Base-by-base conservation (phyloP, 2,329 filamentous ascomycete genomes). In the Sordariomycetes sp. region DNA sequence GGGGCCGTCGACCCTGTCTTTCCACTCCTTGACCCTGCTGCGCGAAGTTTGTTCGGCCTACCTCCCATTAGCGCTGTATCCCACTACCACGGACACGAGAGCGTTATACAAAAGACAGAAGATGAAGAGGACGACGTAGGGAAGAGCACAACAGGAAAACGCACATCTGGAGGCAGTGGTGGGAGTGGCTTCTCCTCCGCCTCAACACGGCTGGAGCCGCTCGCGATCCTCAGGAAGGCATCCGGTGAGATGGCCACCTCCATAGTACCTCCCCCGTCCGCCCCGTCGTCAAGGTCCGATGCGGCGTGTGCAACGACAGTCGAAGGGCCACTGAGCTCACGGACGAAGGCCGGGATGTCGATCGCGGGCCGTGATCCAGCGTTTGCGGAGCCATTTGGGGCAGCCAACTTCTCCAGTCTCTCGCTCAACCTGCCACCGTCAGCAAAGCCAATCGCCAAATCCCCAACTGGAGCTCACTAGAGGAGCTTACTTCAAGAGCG, bases 181-280 rank as follows among this genome's bases (percentile, higher is more conserved):
- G 51, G 51, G 15, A 52, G 51, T 3, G 51, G 51, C 13, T 52
- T 52, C 3, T 52, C 28, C 28, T 32, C 51, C 15, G 25, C 12
- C 24, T 55, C 60, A 17, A 70, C 64, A 64, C 64, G 67, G 57
- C 66, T 63, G 60, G 65, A 59, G 42, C 70, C 72, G 58, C 70
- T 61, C 35, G 71, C 62, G 65, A 68, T 70, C 1, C 65, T 61
- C 13, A 68, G 64, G 58, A 77, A 78, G 0, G 69, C 74, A 59
- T 66, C 70, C 1, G 74, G 72, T 0, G 69, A 71, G 32, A 78
- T 70, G 1, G 68, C 69, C 1, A 66, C 68, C 3, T 65, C 62
- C 3, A 65, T 61, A 0, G 67, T 65, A 24, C 68, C 67, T 1
- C 71, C 74, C 22, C 69, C 66, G 55, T 76, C 72, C 0, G 67